A percentile compares a stretch with the other conserved stretches of the same genome.
These are phyloP conservation scores for Mycena crocata DNA, from an alignment of 768 basidiomycete species.

Conservation along the genomic window DNA sequence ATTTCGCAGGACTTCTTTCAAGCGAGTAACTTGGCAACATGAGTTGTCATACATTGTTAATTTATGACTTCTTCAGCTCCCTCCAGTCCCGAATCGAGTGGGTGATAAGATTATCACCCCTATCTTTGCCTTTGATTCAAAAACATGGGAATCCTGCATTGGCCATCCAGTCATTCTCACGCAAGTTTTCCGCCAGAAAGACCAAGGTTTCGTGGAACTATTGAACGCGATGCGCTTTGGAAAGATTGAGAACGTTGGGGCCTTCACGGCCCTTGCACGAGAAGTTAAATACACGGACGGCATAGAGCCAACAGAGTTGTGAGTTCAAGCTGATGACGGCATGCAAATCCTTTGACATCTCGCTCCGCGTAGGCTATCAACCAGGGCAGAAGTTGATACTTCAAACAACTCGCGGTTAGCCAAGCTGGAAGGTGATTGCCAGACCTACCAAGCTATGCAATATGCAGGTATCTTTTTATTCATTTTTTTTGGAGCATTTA, in stretches of 20 bases:
- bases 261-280: conserved; percentile 70
- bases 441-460: conserved; percentile 60
- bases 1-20: conserved; percentile 74
- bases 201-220: conserved; percentile 90
- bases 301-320: conserved; percentile 88
- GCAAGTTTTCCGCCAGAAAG: conserved; percentile 90
- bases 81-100: conserved; percentile 74
- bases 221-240: conserved; percentile 91
- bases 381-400: conserved; percentile 75
- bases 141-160: conserved; percentile 77
- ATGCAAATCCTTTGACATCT: background rate
- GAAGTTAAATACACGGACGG: conserved; percentile 73
- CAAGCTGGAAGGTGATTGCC: conserved; percentile 51
- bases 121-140: conserved; percentile 84
- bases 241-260: conserved; percentile 49
- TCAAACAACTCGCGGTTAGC: conserved; percentile 69
- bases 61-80: conserved; percentile 90
- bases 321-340: conserved; percentile 31
- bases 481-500: too few species aligned
- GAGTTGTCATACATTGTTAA: background rate
- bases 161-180: conserved; percentile 66
- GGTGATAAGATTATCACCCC: conserved; percentile 61
- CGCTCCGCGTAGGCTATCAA: conserved; percentile 66
- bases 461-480: conserved; percentile 52
- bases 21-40: conserved; percentile 81